Evolutionary conservation across 192 early-diverging fungal genomes (phyloP), one percentile per base, ranked within the genome.

Genomic region (Gonapodya prolifera): DNA sequence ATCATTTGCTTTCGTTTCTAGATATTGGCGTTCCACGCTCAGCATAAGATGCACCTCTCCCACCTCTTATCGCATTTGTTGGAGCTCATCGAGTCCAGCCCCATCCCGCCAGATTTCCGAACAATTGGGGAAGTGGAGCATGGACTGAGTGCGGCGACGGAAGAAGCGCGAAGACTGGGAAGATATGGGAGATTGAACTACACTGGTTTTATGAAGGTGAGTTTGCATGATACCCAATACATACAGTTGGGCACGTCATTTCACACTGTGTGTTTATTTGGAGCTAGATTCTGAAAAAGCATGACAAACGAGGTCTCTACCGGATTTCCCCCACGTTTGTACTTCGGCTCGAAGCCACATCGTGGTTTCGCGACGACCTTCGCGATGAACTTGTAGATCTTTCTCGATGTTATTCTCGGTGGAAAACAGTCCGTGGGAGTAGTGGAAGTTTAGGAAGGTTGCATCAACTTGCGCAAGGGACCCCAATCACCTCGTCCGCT

Each of bases 211-310:
- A 8, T n/a, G 35, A 76, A 34, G 35, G 34, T 45, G 45, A 8
- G 45, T 61, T 61, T 61, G 8, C 8, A 61, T 8, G 45, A 61
- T 8, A 61, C 23, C 23, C 8, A 61, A 61, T 61, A 61, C 23
- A 23, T 23, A 23, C 23, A 16, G 45, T 8, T 61, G 28, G 32
- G 33, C 2, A 2, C 30, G 35, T 35, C 70, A 17, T 2, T 78
- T 2, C 1, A 16, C 33, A 16, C 30, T 31, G 73, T 78, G 23
- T 78, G 2, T 23, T 74, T 29, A 8, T 73, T 2, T 73, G 16
- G 71, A 18, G 91, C 35, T 92, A 97, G 87, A 97, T 98, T 80
- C 88, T 99, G 81, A 99, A 99, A 84, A 99, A 99, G 85, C 97
- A 99, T 83, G 96, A 99, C 85, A 96, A 97, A 90, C 91, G 94